Evolutionary conservation across 2,329 filamentous ascomycete genomes (phyloP), one percentile per base, ranked within the genome.

Genomic region (Colletotrichum simmondsii): DNA sequence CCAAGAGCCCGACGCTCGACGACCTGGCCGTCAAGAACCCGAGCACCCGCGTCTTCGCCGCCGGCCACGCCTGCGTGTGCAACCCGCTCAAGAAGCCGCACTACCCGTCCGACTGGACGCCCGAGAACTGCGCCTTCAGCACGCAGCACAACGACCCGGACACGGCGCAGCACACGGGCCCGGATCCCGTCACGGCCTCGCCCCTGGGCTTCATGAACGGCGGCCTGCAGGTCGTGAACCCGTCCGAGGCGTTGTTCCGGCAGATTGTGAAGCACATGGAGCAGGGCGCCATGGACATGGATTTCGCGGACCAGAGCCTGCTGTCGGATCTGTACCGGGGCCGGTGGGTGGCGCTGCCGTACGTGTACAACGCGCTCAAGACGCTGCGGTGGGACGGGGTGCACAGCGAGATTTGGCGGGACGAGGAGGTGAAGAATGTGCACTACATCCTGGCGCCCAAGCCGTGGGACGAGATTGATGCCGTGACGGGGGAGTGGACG

Each of bases 41-140:
- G 28, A 73, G 71, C 61, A 68, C 66, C 57, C 87, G 89, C 57
- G 93, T 97, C 42, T 96, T 97, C 82, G 95, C 94, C 1, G 94
- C 94, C 5, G 91, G 91, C 75, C 94, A 96, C 83, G 95, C 95
- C 5, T 97, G 95, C 82, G 91, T 95, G 22, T 97, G 95, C 85
- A 97, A 97, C 83, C 94, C 95, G 26, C 84, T 95, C 75, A 88
- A 90, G 77, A 95, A 94, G 81, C 79, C 89, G 35, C 94, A 97
- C 83, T 97, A 97, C 82, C 95, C 95, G 0, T 82, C 84, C 61
- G 84, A 94, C 80, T 97, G 94, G 89, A 77, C 87, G 22, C 85
- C 87, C 3, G 78, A 81, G 61, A 87, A 90, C 82, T 92, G 90
- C 81, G 89, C 88, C 72, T 91, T 89, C 79, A 90, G 89, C 2